Percentiles rank a stretch among this genome's conserved stretches.
Conservation (phyloP, 768 basidiomycete species). For the Amanita muscaria region DNA sequence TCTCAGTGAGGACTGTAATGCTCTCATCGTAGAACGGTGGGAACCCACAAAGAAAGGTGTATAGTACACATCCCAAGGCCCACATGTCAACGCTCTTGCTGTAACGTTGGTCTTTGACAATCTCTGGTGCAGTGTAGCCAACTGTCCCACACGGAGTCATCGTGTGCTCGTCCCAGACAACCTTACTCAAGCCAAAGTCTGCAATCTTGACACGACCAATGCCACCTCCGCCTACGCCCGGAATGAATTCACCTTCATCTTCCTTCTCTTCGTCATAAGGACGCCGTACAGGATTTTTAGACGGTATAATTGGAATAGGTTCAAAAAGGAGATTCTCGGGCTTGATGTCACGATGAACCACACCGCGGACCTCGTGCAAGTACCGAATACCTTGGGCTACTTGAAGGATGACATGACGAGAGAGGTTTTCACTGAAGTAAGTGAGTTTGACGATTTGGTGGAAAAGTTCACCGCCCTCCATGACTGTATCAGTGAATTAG, state of each 20-base stretch:
- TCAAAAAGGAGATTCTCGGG: conserved; percentile 96
- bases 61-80: conserved; percentile 98
- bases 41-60: conserved; percentile 95
- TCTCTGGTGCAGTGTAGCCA: conserved; percentile 98
- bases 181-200: conserved; percentile 94
- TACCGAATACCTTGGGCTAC: conserved; percentile 91
- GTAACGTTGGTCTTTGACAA: conserved; percentile 97
- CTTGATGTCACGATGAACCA: conserved; percentile 98
- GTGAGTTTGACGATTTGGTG: conserved; percentile 99
- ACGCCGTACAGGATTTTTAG: conserved; percentile 60
- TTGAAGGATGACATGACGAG: conserved; percentile 94
- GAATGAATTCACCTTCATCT: conserved; percentile 94
- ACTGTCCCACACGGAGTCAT: conserved; percentile 99
- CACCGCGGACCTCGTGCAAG: conserved; percentile 94
- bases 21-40: conserved; percentile 99
- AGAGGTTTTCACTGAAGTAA: conserved; percentile 96
- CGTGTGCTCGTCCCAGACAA: conserved; percentile 98
- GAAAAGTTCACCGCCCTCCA: conserved; percentile 98
- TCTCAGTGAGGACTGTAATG: conserved; percentile 96
- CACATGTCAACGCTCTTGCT: conserved; percentile 99
- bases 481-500: conserved; percentile 44
- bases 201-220: conserved; percentile 98
- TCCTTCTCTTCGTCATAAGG: conserved; percentile 98
- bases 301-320: conserved; percentile 84
- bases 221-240: conserved; percentile 90